phyloP scores from a whole-genome alignment of 2,329 filamentous ascomycete genomes.

The Penicillium rolfsii region DNA sequence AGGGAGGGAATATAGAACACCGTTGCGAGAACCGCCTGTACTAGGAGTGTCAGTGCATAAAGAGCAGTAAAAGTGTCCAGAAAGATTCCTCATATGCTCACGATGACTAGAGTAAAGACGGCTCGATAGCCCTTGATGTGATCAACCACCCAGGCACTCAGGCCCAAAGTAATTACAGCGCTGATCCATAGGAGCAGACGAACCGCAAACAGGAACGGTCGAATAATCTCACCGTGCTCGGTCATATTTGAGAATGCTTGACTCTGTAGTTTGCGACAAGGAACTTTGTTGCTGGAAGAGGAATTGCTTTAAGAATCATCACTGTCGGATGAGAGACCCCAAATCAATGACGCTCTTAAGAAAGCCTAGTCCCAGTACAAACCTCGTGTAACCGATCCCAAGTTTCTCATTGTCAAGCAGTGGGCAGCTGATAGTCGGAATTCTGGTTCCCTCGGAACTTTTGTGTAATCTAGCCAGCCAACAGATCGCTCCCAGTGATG shows the following conservation, averaged over 20 bases:
- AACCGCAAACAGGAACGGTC: conserved; percentile 15
- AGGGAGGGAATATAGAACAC: conserved; percentile 23
- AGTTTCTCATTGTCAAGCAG: not conserved
- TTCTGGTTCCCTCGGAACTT: not conserved
- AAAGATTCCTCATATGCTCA: conserved; percentile 2
- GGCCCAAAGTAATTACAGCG: conserved; percentile 19
- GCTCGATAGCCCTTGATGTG: conserved; percentile 18
- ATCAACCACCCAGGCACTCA: conserved; percentile 20
- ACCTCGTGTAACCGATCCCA: not conserved
- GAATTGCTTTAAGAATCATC: not conserved
- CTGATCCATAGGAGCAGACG: conserved; percentile 20
- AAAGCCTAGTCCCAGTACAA: not conserved
- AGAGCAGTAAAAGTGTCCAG: not conserved
- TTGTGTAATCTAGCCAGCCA: not conserved
- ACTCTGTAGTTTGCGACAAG: not conserved
- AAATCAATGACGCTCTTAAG: not conserved
- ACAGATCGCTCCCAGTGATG: not conserved
- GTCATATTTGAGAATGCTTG: not conserved
- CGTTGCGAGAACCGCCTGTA: conserved; percentile 16
- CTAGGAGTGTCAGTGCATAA: not conserved
- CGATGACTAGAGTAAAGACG: conserved; percentile 21
- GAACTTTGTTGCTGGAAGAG: not conserved
- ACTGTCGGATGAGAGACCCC: not conserved
- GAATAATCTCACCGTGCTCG: conserved; percentile 8
- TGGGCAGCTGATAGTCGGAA: not conserved